Conservation (phyloP, 2,329 filamentous ascomycete genomes). For the Fusarium sp. region DNA sequence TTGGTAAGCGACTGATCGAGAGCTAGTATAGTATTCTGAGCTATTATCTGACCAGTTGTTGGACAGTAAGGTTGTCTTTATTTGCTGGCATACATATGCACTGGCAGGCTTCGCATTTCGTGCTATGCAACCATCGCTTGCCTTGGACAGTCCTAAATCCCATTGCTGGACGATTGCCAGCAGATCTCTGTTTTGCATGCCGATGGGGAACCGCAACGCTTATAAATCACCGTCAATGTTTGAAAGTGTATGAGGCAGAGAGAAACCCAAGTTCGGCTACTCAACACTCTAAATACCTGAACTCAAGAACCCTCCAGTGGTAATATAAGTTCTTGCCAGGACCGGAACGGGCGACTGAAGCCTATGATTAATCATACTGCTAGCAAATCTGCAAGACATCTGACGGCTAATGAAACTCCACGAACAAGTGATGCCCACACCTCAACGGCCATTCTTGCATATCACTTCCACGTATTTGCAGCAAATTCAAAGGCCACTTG, state of each 20-base stretch:
- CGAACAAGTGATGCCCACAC: not conserved
- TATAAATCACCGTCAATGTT: not conserved
- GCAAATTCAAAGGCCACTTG: not conserved
- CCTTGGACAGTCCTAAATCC: not conserved
- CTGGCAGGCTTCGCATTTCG: not conserved
- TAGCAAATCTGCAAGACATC: not conserved
- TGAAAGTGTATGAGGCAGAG: not conserved
- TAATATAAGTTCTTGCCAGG: not conserved
- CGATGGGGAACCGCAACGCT: not conserved
- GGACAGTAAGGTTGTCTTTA: not conserved
- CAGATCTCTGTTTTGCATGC: not conserved
- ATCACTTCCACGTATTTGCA: not conserved
- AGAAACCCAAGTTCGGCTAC: not conserved
- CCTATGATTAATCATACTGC: not conserved
- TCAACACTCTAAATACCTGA: not conserved
- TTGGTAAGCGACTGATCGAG: not conserved
- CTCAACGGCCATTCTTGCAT: constrained; percentile 2
- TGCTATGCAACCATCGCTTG: constrained; percentile 4
- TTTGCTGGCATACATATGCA: constrained; percentile 5
- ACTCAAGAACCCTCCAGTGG: not conserved
- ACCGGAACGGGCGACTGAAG: constrained; percentile 21
- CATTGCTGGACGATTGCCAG: not conserved
- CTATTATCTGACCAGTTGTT: not conserved
- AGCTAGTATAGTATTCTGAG: not conserved
- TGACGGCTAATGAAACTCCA: not conserved